These are phyloP conservation scores for Nicotiana tomentosiformis DNA, from an alignment of 257 asterid genomes.

Conservation along the genomic window DNA sequence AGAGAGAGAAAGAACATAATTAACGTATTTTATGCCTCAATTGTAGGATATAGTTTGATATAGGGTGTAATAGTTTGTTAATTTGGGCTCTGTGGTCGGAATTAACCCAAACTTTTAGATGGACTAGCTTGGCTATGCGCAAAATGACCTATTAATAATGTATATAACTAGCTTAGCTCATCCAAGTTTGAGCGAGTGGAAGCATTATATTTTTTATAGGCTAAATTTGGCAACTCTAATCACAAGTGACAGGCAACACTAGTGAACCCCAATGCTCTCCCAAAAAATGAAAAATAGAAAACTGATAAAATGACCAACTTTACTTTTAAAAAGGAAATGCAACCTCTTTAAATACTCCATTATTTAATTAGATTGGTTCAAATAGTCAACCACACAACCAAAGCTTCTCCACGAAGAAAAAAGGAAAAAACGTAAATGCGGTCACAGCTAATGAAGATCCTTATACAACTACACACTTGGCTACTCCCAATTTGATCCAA, in stretches of 20 bases:
- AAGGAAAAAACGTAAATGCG: neutral
- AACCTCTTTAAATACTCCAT: neutral
- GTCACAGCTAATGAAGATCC: slow-evolving; percentile 1
- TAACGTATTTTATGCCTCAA: no score
- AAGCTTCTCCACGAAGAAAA: neutral
- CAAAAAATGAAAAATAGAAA: neutral
- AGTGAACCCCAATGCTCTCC: neutral
- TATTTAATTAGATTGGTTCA: neutral
- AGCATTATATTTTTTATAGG: no score
- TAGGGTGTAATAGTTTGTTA: neutral
- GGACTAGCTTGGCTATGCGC: neutral
- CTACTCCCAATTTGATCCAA: neutral
- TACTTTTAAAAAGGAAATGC: neutral
- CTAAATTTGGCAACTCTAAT: no score
- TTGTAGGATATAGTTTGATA: no score
- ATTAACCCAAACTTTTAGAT: neutral
- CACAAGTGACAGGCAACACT: neutral
- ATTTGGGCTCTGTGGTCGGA: neutral
- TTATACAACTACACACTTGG: neutral
- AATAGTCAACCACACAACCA: neutral
- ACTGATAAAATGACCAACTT: neutral
- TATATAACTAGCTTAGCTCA: neutral
- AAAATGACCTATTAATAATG: neutral
- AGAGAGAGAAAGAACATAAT: no score
- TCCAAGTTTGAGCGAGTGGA: neutral